Base-by-base conservation (phyloP, 495 filamentous ascomycete species). In the Penicillium bialowiezense region DNA sequence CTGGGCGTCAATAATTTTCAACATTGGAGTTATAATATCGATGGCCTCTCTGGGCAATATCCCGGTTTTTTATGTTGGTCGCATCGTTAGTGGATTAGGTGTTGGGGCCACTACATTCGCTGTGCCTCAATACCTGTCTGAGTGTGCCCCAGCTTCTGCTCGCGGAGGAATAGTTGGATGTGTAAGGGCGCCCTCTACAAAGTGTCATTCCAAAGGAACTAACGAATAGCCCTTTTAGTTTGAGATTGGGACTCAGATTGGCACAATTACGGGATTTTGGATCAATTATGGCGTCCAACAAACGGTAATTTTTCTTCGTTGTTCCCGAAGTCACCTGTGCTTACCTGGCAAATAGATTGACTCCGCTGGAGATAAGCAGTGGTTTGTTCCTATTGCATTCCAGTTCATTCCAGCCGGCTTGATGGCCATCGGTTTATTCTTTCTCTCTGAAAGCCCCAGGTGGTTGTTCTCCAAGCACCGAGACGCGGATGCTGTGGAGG, bases 121-220 rank as follows among this genome's bases (percentile, higher is more conserved):
- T 36, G 82, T 87, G 12, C 88, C 87, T 1, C 74, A 89, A 10
- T 90, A 90, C 59, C 83, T 84, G 48, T 74, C 86, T 31, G 88
- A 91, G 63, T 82, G 88, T 44, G 82, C 87, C 1, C 86, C 83
- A 6, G 82, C 86, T 52, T 78, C 83, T 47, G 87, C 87, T 50
- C 80, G 88, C 37, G 88, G 88, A 12, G 77, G 86, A 21, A 77
- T 91, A 12, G 84, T 89, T 31, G 81, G 83, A 21, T 74, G 86
- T 40, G n/a, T n/a, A n/a, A n/a, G n/a, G n/a, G n/a, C n/a, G n/a
- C n/a, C n/a, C n/a, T n/a, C n/a, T n/a, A n/a, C n/a, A n/a, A n/a
- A n/a, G n/a, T n/a, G n/a, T n/a, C n/a, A n/a, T n/a, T n/a, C n/a
- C n/a, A n/a, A n/a, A n/a, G n/a, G n/a, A n/a, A n/a, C n/a, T n/a